Evolutionary conservation across 208 protist genomes (phyloP).

Genomic region (Leishmania arabica): DNA sequence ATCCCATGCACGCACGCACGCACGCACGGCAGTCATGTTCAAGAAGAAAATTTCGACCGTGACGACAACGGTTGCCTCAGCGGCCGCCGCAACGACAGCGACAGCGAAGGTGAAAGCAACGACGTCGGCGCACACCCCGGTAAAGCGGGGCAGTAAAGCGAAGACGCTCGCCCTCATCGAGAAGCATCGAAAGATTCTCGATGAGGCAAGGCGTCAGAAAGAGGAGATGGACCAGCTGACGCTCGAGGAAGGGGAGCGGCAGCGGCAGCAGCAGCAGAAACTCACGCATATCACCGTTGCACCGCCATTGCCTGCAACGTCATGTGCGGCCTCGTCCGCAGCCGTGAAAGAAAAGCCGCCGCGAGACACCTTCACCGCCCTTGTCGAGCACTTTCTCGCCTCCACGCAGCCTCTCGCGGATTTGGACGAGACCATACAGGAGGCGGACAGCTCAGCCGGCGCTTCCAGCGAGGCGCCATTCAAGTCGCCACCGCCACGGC

Average conservation of each 20-base stretch:
- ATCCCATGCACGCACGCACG: not conserved
- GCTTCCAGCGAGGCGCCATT: not conserved
- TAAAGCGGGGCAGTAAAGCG: slow-evolving; percentile 1
- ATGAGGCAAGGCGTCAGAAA: slow-evolving; percentile 28
- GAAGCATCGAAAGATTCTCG: slow-evolving; percentile 34
- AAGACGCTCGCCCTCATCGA: slow-evolving; percentile 32
- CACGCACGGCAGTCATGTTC: slow-evolving; percentile 39
- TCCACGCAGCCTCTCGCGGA: slow-evolving; percentile 61
- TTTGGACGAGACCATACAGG: slow-evolving; percentile 61
- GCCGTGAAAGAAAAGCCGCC: not conserved
- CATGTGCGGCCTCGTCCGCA: not conserved
- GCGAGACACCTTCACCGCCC: slow-evolving; percentile 29
- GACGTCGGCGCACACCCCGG: not conserved
- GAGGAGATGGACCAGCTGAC: slow-evolving; percentile 31
- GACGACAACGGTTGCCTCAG: slow-evolving; percentile 9
- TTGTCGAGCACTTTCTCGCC: slow-evolving; percentile 35
- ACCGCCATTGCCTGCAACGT: not conserved
- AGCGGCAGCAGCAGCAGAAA: slow-evolving; percentile 5
- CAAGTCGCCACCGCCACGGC: not conserved
- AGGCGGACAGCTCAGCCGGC: not conserved
- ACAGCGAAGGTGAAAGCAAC: slow-evolving; percentile 7
- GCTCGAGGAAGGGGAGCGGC: slow-evolving; percentile 15
- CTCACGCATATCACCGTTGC: not conserved
- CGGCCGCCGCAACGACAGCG: slow-evolving; percentile 1
- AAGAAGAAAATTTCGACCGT: slow-evolving; percentile 32